phyloP scores from a whole-genome alignment of 371 early-diverging fungal species.

The Apophysomyces elegans region DNA sequence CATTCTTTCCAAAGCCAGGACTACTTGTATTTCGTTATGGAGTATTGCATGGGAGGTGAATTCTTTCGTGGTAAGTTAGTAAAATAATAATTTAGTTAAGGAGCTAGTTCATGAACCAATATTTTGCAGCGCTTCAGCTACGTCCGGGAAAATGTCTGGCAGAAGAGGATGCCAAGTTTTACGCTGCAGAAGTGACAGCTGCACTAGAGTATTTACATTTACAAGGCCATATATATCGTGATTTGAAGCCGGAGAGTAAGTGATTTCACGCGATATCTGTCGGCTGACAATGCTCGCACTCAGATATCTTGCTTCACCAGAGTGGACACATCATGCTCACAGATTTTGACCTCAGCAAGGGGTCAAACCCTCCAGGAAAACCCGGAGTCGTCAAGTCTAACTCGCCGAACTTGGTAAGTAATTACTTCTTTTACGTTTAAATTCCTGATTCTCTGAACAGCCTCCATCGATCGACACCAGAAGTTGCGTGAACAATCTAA shows the following conservation, averaged over 20 bases:
- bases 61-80: constrained; percentile 80
- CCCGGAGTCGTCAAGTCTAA: constrained; percentile 73
- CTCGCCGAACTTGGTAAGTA: constrained; percentile 45
- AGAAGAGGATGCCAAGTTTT: constrained; percentile 94
- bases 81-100: neutral
- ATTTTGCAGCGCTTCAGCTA: constrained; percentile 71
- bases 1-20: constrained; percentile 96
- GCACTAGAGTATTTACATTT: constrained; percentile 96
- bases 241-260: constrained; percentile 99
- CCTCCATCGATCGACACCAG: constrained; percentile 81
- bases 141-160: constrained; percentile 83
- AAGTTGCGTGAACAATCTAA: constrained; percentile 77
- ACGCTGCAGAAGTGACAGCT: constrained; percentile 96
- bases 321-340: constrained; percentile 95
- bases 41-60: constrained; percentile 99
- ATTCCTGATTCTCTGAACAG: constrained; percentile 16
- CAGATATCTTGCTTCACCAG: constrained; percentile 88
- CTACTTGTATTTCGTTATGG: constrained; percentile 96
- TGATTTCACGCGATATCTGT: neutral
- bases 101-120: neutral
- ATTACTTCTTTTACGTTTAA: neutral
- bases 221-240: constrained; percentile 97
- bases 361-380: constrained; percentile 71
- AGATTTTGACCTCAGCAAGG: constrained; percentile 94
- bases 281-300: neutral